Evolutionary conservation across 139 green algal genomes (phyloP).

Genomic region (Spirogloea muscicola): DNA sequence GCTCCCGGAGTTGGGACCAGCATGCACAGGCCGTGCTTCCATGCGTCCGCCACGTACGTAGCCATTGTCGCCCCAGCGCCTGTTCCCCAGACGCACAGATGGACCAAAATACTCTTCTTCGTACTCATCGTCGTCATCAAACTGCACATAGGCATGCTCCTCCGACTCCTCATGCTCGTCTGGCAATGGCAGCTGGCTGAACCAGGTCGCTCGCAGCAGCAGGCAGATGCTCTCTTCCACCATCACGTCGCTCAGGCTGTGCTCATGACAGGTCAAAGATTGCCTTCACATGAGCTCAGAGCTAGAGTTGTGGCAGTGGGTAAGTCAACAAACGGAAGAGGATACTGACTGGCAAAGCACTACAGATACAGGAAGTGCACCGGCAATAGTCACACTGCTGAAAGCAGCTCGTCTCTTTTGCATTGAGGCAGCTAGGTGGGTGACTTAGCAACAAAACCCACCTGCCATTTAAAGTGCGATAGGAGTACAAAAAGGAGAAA

Average conservation of each 20-base stretch:
- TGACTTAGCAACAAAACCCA: no score
- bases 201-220: slow-evolving; percentile 75
- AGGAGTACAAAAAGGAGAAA: slow-evolving; percentile 60
- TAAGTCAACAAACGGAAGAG: background rate
- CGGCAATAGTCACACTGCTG: background rate
- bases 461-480: slow-evolving; percentile 68
- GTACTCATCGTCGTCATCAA: slow-evolving; percentile 58
- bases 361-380: background rate
- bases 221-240: slow-evolving; percentile 72
- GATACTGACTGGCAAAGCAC: background rate
- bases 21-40: slow-evolving; percentile 32
- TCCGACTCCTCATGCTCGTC: slow-evolving; percentile 25
- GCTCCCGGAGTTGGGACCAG: no score
- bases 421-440: no score
- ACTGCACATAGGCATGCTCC: slow-evolving; percentile 46
- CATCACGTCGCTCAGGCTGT: slow-evolving; percentile 65
- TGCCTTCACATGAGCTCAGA: background rate
- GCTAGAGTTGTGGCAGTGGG: background rate
- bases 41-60: slow-evolving; percentile 56
- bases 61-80: slow-evolving; percentile 68
- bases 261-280: background rate
- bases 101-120: slow-evolving; percentile 63
- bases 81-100: slow-evolving; percentile 73
- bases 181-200: slow-evolving; percentile 58
- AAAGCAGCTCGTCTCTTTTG: no score